Percentiles rank a stretch among this genome's conserved stretches.
These are phyloP conservation scores for Somion occarium DNA, from an alignment of 1,284 basidiomycete genomes.

Conservation along the genomic window DNA sequence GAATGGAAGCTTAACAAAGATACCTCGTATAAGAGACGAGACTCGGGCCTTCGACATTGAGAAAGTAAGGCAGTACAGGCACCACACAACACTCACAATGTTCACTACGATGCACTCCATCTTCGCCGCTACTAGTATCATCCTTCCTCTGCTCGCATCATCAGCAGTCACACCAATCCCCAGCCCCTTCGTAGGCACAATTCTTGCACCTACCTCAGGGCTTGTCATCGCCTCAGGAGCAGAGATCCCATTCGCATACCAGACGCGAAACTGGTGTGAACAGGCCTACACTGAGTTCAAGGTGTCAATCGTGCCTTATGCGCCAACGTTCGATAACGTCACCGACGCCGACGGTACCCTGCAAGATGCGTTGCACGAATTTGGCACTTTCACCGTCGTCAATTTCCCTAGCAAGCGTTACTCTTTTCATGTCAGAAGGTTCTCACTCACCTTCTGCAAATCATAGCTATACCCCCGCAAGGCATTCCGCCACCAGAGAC, in stretches of 20 bases:
- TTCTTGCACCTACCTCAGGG: neutral
- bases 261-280: neutral
- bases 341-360: neutral
- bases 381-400: neutral
- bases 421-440: neutral
- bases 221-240: neutral
- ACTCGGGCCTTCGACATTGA: too few relatives aligned
- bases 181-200: neutral
- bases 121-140: neutral
- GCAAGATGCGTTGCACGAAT: neutral
- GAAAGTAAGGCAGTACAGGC: too few relatives aligned
- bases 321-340: neutral
- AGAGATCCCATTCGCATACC: neutral
- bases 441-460: neutral
- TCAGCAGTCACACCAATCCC: neutral
- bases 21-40: too few relatives aligned
- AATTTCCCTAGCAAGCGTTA: neutral
- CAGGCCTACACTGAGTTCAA: constrained; percentile 1
- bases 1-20: too few relatives aligned
- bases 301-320: neutral
- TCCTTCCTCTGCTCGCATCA: neutral
- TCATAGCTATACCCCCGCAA: neutral
- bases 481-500: neutral
- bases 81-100: too few relatives aligned
- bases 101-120: neutral